Evolutionary conservation across 1,284 basidiomycete species (phyloP), one percentile per base, ranked within the genome.

Genomic region (Dichomitus squalens): DNA sequence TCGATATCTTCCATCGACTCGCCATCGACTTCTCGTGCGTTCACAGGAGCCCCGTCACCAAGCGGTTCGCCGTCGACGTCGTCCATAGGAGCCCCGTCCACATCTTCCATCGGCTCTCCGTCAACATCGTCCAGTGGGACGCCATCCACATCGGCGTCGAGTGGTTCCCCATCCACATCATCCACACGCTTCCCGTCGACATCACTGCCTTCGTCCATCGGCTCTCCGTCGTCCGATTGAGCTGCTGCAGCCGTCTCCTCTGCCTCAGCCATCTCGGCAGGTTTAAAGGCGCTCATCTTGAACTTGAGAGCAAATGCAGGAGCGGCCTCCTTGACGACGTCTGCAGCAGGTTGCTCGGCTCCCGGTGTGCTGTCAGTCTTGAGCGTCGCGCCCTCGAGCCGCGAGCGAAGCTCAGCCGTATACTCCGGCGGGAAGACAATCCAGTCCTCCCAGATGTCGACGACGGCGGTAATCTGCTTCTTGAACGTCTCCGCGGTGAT

Each of bases 381-480:
- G 21, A 74, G 66, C 3, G 72, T 64, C 29, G 76, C 75, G 2
- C 92, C 93, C 51, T 93, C 89, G 52, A 96, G 76, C 53, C 94
- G 79, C 51, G 75, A 75, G 38, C 91, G 80, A 18, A 95, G 78
- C 65, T 88, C 85, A 6, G 81, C 72, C 0, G 92, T 91, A 65
- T 92, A 90, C 52, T 95, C 90, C 1, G 89, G 88, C 31, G 92
- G 81, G 70, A 97, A 95, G 18, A 96, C 91, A 59, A 96, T 95
- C 92, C 94, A 96, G 67, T 94, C 87, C 68, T 98, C 96, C 96
- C 96, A 99, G 21, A 96, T 87, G 65, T 95, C 91, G 1, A 98
- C 79, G 11, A 98, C 86, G 0, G 83, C 76, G 2, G 85, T 86
- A 52, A 98, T 92, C 72, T 96, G 93, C 60, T 88, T 90, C 75